phyloP scores from a whole-genome alignment of 345 rosid genomes.

The Ceriops decandra region DNA sequence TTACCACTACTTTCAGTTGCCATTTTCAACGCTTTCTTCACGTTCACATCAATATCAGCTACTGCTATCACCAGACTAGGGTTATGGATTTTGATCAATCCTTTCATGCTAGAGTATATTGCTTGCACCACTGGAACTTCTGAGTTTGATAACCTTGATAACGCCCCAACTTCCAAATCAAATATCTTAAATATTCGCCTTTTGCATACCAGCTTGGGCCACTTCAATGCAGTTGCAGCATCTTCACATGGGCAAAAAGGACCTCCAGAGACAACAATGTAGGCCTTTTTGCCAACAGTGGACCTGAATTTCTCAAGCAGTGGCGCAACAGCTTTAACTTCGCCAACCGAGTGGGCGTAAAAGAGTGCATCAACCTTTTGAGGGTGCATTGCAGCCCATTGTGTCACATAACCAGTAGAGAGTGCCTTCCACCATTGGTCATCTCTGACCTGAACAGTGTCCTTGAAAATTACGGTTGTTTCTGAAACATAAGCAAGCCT shows the following conservation, averaged over 20 bases:
- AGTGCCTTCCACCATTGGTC: constrained; percentile 98
- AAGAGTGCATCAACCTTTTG: constrained; percentile 90
- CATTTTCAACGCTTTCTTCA: constrained; percentile 90
- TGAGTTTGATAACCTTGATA: constrained; percentile 62
- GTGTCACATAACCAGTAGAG: constrained; percentile 80
- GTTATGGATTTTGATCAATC: constrained; percentile 81
- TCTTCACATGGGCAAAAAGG: constrained; percentile 77
- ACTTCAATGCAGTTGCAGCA: constrained; percentile 63
- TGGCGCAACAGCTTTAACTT: constrained; percentile 67
- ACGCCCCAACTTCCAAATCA: constrained; percentile 64
- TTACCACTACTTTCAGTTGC: constrained; percentile 57
- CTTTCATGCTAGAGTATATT: constrained; percentile 88
- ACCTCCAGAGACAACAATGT: constrained; percentile 80
- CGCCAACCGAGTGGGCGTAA: constrained; percentile 79
- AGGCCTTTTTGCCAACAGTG: constrained; percentile 85
- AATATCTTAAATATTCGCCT: constrained; percentile 89
- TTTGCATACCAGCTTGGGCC: constrained; percentile 76
- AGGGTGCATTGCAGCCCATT: constrained; percentile 96
- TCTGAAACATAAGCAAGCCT: constrained; percentile 93
- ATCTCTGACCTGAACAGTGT: constrained; percentile 83
- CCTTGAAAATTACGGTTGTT: constrained; percentile 94
- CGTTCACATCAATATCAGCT: constrained; percentile 61
- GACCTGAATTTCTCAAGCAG: constrained; percentile 79
- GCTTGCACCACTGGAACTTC: constrained; percentile 89
- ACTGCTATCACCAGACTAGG: constrained; percentile 88